Base-by-base conservation (phyloP, 768 basidiomycete species). In the Boletus sensibilis region DNA sequence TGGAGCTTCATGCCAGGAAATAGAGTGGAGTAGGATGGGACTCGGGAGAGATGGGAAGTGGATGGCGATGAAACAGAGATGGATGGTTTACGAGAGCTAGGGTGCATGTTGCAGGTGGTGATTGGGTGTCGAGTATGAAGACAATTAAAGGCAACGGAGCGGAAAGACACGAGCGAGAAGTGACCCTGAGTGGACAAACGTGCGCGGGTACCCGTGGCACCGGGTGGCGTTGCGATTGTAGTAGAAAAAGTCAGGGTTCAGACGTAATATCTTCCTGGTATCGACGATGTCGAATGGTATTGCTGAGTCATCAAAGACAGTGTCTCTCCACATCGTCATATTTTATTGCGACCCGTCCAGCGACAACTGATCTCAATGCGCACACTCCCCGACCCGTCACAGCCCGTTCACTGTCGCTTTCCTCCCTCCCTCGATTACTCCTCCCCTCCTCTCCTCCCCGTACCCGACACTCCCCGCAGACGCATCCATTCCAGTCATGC, bases 181-280 rank as follows among this genome's bases (percentile, higher is more conserved):
- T 20, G 42, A 31, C 34, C 35, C 45, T 45, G 55, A 66, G 58
- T 7, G 60, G 59, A 66, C 70, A 66, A 73, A 72, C 70, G 70
- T 72, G 70, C 72, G 72, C 68, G 16, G 52, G 59, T 72, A 72
- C 70, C 72, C 70, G 43, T 68, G 72, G 48, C 72, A 72, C 72
- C 70, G 68, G 59, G 21, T 54, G 52, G 53, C 56, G 57, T 62
- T 57, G 61, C 57, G 67, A 50, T 21, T 4, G 16, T 5, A 33
- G 44, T 70, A 66, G 65, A 71, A 72, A 70, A 73, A 50, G 60
- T 42, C 40, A 38, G 57, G 49, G 59, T 40, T 35, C 40, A 57
- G 49, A 55, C 56, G 61, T 58, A 59, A n/a, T n/a, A n/a, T n/a
- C 44, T 64, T 69, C 60, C 53, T 48, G n/a, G 48, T n/a, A n/a